Evolutionary conservation across 305 asterid species (phyloP).

Genomic region (Fraxinus velutina): DNA sequence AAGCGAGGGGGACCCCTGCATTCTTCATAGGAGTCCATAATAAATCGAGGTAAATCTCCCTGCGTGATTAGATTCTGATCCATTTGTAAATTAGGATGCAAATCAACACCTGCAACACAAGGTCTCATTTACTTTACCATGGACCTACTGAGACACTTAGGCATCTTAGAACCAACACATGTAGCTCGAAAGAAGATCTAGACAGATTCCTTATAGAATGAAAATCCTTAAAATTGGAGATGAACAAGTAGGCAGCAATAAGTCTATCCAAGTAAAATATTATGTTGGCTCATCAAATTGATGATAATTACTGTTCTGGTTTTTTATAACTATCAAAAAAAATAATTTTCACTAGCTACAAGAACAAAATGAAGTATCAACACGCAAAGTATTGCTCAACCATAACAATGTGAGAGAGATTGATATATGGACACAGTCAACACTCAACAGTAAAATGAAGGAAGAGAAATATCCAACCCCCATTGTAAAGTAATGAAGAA

Average conservation of each 20-base stretch:
- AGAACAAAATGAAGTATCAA: constrained; percentile 17
- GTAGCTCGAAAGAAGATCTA: constrained; percentile 2
- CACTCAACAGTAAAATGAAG: constrained; percentile 2
- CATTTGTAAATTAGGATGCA: constrained; percentile 65
- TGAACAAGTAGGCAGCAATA: not conserved
- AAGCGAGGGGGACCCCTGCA: constrained; percentile 93
- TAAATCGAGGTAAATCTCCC: constrained; percentile 76
- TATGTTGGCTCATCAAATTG: not conserved
- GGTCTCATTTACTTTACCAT: constrained; percentile 18
- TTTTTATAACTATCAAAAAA: not conserved
- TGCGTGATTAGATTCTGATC: constrained; percentile 60
- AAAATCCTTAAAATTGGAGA: not conserved
- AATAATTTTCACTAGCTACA: constrained; percentile 11
- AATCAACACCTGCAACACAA: constrained; percentile 61
- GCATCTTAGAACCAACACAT: constrained; percentile 15
- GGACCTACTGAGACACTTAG: constrained; percentile 18
- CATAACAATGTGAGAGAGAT: not conserved
- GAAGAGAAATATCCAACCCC: constrained; percentile 48
- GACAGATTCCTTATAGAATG: constrained; percentile 2
- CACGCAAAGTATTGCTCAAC: not conserved
- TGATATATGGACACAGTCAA: not conserved
- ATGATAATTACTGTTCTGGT: not conserved
- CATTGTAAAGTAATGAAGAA: constrained; percentile 60
- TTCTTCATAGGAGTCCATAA: constrained; percentile 93
- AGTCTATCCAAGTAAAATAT: not conserved